phyloP scores from a whole-genome alignment of 2,329 filamentous ascomycete genomes.

The Xylaria sp. region DNA sequence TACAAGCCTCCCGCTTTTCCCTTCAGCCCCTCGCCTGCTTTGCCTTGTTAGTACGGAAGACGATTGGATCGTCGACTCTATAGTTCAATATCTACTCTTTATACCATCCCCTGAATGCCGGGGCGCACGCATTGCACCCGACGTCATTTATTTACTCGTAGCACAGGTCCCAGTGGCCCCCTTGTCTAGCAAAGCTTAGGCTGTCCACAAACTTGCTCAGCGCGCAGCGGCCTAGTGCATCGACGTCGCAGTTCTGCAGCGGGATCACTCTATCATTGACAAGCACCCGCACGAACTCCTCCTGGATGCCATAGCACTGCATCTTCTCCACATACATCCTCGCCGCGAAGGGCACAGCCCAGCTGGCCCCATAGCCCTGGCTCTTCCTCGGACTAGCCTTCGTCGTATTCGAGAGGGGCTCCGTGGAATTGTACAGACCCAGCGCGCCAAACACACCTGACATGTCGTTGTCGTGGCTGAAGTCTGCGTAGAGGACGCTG shows the following conservation, averaged over 20 bases:
- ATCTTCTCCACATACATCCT: slow-evolving; percentile 91
- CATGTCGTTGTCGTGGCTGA: slow-evolving; percentile 93
- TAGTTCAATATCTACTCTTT: neutral
- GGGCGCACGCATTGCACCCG: slow-evolving; percentile 1
- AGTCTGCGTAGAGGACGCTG: slow-evolving; percentile 81
- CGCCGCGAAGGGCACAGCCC: slow-evolving; percentile 84
- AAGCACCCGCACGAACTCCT: slow-evolving; percentile 81
- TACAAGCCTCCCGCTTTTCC: neutral
- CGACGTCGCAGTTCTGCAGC: slow-evolving; percentile 75
- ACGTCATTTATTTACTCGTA: slow-evolving; percentile 49
- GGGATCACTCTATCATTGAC: slow-evolving; percentile 86
- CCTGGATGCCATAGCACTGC: slow-evolving; percentile 64
- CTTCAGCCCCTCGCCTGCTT: neutral
- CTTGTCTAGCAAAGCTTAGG: slow-evolving; percentile 76
- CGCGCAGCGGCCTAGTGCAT: slow-evolving; percentile 76
- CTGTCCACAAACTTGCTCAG: slow-evolving; percentile 78
- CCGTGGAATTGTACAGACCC: slow-evolving; percentile 78
- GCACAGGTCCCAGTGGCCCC: slow-evolving; percentile 80
- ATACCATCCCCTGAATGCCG: slow-evolving; percentile 4
- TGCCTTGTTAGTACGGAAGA: neutral
- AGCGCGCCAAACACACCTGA: slow-evolving; percentile 79
- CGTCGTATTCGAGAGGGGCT: slow-evolving; percentile 62
- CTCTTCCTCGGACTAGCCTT: slow-evolving; percentile 63
- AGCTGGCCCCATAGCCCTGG: slow-evolving; percentile 78
- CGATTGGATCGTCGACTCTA: slow-evolving; percentile 11